Percentiles rank a stretch among this genome's conserved stretches.
Conservation (phyloP, 257 asterid genomes). For the Ligustrum vulgare region DNA sequence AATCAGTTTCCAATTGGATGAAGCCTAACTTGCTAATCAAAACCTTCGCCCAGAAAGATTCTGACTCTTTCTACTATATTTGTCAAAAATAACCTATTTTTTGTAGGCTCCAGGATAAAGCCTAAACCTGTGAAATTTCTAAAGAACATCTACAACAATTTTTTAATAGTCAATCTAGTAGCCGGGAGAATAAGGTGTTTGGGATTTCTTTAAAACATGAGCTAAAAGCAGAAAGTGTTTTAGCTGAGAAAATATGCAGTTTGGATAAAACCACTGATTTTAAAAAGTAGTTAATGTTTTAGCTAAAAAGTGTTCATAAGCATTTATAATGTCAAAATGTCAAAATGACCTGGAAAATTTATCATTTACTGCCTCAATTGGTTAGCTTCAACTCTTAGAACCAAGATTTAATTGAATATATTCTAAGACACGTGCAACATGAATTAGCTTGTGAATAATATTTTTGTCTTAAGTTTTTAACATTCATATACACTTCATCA, state of each 20-base stretch:
- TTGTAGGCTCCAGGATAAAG: background rate
- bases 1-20: background rate
- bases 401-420: background rate
- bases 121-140: background rate
- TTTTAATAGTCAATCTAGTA: background rate
- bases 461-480: background rate
- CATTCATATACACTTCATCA: background rate
- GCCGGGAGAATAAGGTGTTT: background rate
- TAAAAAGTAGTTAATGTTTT: background rate
- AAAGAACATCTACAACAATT: constrained; percentile 1
- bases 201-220: background rate
- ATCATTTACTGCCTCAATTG: background rate
- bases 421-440: background rate
- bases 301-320: background rate
- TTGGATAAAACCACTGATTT: background rate
- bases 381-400: background rate
- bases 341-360: background rate
- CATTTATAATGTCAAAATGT: background rate
- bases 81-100: background rate
- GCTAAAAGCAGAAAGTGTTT: background rate
- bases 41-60: background rate
- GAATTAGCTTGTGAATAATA: background rate
- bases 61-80: background rate
- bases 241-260: background rate
- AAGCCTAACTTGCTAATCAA: background rate